Evolutionary conservation across 108 stramenopile genomes (phyloP).

Genomic region (Fragilariopsis cylindrus): DNA sequence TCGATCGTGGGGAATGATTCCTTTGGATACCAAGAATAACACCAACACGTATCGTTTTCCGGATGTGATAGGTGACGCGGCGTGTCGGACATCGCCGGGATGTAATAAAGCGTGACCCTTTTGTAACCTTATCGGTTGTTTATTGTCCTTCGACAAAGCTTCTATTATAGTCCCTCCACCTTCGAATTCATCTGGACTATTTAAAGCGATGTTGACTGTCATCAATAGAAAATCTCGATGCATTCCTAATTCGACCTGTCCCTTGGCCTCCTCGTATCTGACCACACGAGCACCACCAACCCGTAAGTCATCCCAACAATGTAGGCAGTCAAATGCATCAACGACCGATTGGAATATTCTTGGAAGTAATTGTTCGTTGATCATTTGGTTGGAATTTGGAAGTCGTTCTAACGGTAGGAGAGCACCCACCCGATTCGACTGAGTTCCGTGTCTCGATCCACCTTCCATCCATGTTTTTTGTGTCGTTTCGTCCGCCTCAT

Average conservation of each 20-base stretch:
- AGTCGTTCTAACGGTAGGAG: conserved; percentile 1
- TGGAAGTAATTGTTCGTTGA: not conserved
- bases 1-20: not conserved
- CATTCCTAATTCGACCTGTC: not conserved
- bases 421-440: not conserved
- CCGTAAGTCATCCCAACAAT: not conserved
- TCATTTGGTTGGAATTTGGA: not conserved
- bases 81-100: conserved; percentile 1
- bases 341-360: not conserved
- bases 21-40: not conserved
- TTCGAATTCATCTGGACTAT: not conserved
- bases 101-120: not conserved
- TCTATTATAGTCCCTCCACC: not conserved
- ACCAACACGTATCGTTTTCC: not conserved
- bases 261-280: not conserved
- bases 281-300: not conserved
- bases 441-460: conserved; percentile 4
- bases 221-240: not conserved
- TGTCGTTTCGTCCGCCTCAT: not conserved
- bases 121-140: not conserved
- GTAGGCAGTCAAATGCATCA: not conserved
- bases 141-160: not conserved
- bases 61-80: not conserved
- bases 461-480: not conserved
- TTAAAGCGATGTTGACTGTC: not conserved